phyloP scores from a whole-genome alignment of 2,329 filamentous ascomycete genomes.

The Thelonectria rubi region DNA sequence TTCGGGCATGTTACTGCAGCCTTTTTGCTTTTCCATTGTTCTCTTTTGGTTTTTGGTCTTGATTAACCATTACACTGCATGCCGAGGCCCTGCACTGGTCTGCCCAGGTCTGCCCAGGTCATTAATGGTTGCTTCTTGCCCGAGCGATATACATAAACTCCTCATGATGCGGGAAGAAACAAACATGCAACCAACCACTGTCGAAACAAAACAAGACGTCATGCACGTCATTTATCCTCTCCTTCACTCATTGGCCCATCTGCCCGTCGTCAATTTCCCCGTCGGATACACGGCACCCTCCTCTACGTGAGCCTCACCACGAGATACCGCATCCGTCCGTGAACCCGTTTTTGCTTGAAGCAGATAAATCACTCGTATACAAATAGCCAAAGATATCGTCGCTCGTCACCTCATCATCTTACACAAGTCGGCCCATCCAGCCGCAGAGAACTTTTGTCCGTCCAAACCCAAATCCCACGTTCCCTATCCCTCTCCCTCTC shows the following conservation, averaged over 20 bases:
- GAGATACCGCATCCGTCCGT: conserved; percentile 2
- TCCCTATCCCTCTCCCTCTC: no score
- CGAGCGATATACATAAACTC: no score
- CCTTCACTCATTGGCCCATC: not conserved
- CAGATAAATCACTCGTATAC: conserved; percentile 9
- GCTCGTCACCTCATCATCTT: conserved; percentile 14
- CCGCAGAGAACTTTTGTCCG: conserved; percentile 2
- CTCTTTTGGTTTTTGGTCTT: no score
- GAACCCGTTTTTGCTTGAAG: conserved; percentile 2
- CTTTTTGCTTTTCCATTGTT: no score
- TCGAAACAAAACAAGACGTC: not conserved
- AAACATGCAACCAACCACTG: not conserved
- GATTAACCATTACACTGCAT: no score
- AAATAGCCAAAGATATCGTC: conserved; percentile 4
- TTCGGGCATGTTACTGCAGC: no score
- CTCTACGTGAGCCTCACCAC: not conserved
- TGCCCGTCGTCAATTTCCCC: conserved; percentile 8
- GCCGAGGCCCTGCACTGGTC: no score
- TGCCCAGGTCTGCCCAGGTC: no score
- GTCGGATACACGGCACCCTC: conserved; percentile 14
- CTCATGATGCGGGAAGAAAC: no score
- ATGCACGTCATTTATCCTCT: no score
- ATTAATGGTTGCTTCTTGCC: no score
- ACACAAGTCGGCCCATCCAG: conserved; percentile 5
- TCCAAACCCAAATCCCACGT: no score